Base-by-base conservation (phyloP, 805 yeast genomes). In the Metschnikowia proteae region DNA sequence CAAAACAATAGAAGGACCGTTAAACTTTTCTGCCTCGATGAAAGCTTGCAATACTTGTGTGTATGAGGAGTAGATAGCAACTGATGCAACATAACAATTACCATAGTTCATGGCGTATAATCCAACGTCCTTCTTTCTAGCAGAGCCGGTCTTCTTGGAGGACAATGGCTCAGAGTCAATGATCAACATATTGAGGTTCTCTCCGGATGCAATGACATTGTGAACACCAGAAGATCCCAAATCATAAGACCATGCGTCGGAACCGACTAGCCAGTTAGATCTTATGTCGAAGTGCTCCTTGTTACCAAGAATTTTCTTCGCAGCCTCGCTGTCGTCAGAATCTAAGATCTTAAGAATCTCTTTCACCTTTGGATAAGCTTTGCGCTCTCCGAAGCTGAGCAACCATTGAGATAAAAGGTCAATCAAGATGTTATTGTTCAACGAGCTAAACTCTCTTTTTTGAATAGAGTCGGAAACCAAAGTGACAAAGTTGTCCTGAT, bases 221-320 rank as follows among this genome's bases (percentile, higher is more conserved):
- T 92, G 97, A 45, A 92, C 84, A 64, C 97, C 96, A 5, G 96
- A 86, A 53, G 86, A 75, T 38, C 98, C 98, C 58, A 88, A 73
- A 70, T 92, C 98, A 63, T 84, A 90, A 22, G 96, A 80, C 98
- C 98, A 92, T 30, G 94, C 82, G 65, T 92, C 98, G 17, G 97
- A 89, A 30, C 97, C 97, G 48, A 92, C 74, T 51, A 92, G 74
- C 98, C 98, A 92, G 46, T 79, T 74, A 9, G 86, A 73, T 44
- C 73, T 73, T 47, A 74, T 64, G 28, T 60, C 55, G 56, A 87
- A 79, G 49, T 65, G 70, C 6, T 76, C 74, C 49, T 73, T 67
- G 38, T 74, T 63, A 3, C 70, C 65, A 46, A 85, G 66, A 27
- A 89, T 62, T 11, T 74, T 65, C 22, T 67, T 53, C 3, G 83